Evolutionary conservation across 352 stramenopile species (phyloP).

Genomic region (Hyaloperonospora brassicae): DNA sequence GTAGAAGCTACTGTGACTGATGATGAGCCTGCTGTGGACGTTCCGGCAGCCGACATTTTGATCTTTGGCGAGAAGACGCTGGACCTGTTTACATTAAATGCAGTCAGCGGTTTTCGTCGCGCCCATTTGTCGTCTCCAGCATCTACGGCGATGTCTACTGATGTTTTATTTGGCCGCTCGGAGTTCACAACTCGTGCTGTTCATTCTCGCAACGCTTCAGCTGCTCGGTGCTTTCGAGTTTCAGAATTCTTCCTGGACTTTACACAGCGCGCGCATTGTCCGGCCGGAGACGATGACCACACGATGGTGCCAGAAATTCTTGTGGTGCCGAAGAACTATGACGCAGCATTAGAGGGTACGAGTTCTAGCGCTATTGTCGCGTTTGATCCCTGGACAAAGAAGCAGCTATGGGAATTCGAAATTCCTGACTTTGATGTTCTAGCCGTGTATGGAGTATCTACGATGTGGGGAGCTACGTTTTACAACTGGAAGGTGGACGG

Average conservation of each 20-base stretch:
- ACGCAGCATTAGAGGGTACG: conserved; percentile 42
- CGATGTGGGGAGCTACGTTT: conserved; percentile 42
- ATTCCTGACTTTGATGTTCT: conserved; percentile 64
- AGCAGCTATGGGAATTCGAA: conserved; percentile 70
- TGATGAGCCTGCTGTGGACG: conserved; percentile 3
- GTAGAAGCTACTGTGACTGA: conserved; percentile 10
- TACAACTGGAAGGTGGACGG: conserved; percentile 69
- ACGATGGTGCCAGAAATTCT: conserved; percentile 41
- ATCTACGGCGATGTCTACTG: conserved; percentile 16
- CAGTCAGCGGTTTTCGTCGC: conserved; percentile 46
- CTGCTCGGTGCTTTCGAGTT: conserved; percentile 67
- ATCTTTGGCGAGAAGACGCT: conserved; percentile 70
- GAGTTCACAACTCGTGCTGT: conserved; percentile 66
- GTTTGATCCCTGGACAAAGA: conserved; percentile 61
- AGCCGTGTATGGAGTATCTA: conserved; percentile 56
- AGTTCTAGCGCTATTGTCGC: conserved; percentile 53
- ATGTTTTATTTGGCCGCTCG: conserved; percentile 64
- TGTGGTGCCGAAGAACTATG: conserved; percentile 49
- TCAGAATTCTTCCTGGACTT: conserved; percentile 83
- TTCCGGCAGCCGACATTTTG: conserved; percentile 45
- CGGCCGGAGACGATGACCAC: conserved; percentile 19
- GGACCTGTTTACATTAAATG: conserved; percentile 67
- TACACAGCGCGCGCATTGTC: conserved; percentile 41
- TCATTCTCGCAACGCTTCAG: conserved; percentile 48
- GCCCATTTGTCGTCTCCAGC: conserved; percentile 28